Evolutionary conservation across 306 rosid genomes (phyloP), one percentile per base, ranked within the genome.

Genomic region (Vicia villosa): DNA sequence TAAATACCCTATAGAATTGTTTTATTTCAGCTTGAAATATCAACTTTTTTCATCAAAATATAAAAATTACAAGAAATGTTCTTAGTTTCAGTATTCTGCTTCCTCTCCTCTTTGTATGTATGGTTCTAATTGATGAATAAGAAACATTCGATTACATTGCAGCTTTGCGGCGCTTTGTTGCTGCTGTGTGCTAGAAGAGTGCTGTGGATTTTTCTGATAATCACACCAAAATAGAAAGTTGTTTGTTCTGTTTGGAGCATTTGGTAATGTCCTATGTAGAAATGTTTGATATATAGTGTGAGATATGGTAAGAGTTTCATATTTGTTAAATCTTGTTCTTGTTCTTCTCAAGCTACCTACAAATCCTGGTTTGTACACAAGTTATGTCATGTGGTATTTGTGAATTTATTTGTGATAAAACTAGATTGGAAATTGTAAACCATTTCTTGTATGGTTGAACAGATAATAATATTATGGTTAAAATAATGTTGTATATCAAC

Each of bases 91-190:
- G 17, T 16, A 15, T 63, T 56, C 2, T 43, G 37, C 21, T 43
- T 19, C 26, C 34, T 7, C 3, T 26, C 1, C 5, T 62, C 26
- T 28, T 67, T 56, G 12, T 75, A 15, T 19, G 13, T 10, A 19
- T 66, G 51, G 57, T 51, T 47, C 64, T 57, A 73, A 58, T 26
- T 62, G 12, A 10, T 21, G 61, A 45, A 10, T 57, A 52, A 52
- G 12, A 17, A 7, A 26, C 15, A 20, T 71, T 76, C 51, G 58
- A 69, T 71, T 70, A 15, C 74, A 2, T 56, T 72, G 86, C 95
- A 94, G 98, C 74, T 76, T 88, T 66, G 89, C 90, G n/a, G 87
- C 90, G 0, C 92, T 94, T 46, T 94, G 96, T 82, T 94, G 97
- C 82, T 94, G 98, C 67, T 94, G 90, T 73, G 62, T 94, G 82